phyloP scores from a whole-genome alignment of 352 stramenopile species.

The Globisporangium megalacanthum region DNA sequence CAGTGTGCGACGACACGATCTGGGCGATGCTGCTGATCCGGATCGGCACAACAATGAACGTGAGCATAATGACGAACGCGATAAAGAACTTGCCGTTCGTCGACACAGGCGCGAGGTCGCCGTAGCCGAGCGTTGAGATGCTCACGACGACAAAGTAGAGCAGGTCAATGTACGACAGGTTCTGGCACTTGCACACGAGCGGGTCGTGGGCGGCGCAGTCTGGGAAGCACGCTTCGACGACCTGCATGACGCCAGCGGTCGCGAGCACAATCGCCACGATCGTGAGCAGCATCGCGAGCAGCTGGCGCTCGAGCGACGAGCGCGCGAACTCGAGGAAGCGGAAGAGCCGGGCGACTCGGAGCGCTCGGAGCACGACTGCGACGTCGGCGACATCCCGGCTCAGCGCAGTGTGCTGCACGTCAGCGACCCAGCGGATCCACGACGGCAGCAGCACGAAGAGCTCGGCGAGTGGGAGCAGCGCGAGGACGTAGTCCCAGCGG shows the following conservation, averaged over 20 bases:
- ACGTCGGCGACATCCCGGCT: slow-evolving; percentile 10
- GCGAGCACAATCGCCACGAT: slow-evolving; percentile 69
- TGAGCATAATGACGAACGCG: slow-evolving; percentile 78
- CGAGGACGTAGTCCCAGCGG: slow-evolving; percentile 46
- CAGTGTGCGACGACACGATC: slow-evolving; percentile 74
- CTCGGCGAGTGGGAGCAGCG: slow-evolving; percentile 50
- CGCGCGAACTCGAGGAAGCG: slow-evolving; percentile 69
- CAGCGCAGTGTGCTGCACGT: background rate
- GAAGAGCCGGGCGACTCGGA: slow-evolving; percentile 67
- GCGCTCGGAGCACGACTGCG: slow-evolving; percentile 39
- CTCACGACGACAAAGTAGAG: slow-evolving; percentile 84
- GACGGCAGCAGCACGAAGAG: slow-evolving; percentile 58
- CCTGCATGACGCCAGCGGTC: slow-evolving; percentile 60
- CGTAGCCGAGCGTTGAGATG: slow-evolving; percentile 82
- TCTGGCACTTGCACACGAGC: slow-evolving; percentile 38
- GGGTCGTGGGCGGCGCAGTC: slow-evolving; percentile 17
- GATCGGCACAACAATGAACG: slow-evolving; percentile 77
- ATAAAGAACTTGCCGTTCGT: slow-evolving; percentile 67
- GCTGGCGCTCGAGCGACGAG: slow-evolving; percentile 67
- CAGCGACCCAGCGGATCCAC: slow-evolving; percentile 21
- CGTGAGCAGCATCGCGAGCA: slow-evolving; percentile 52
- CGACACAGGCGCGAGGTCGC: slow-evolving; percentile 68
- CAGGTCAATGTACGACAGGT: slow-evolving; percentile 65
- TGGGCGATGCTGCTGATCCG: slow-evolving; percentile 69
- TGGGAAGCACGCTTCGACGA: slow-evolving; percentile 48